These are phyloP conservation scores for Xerophyta viscosa DNA, from an alignment of 106 monocot genomes.

Conservation along the genomic window DNA sequence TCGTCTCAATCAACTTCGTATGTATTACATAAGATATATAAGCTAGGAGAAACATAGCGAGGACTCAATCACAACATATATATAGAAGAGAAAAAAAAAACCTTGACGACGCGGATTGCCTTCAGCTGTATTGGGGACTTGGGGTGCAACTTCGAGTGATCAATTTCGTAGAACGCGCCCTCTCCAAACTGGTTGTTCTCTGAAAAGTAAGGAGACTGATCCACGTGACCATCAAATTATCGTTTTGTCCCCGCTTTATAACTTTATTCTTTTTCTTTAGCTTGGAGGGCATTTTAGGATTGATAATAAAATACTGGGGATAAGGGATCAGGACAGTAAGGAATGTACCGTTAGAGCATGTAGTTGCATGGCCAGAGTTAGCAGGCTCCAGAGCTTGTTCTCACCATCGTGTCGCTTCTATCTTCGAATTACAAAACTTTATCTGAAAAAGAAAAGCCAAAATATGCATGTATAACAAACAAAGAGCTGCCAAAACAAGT, in stretches of 20 bases:
- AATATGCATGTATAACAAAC: not conserved
- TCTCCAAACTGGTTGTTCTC: constrained; percentile 12
- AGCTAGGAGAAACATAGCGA: not conserved
- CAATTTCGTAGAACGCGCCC: constrained; percentile 74
- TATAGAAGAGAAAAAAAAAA: not conserved
- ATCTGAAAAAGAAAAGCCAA: constrained; percentile 8
- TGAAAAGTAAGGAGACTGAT: not conserved
- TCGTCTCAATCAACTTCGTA: constrained; percentile 50
- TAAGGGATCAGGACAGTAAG: not conserved
- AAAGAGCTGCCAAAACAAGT: not conserved
- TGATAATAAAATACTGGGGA: constrained; percentile 1
- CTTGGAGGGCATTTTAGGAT: constrained; percentile 3
- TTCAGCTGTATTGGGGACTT: constrained; percentile 84
- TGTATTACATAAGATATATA: not conserved
- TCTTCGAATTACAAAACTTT: constrained; percentile 50
- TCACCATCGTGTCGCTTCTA: constrained; percentile 16
- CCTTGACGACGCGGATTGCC: constrained; percentile 63
- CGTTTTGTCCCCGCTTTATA: not conserved
- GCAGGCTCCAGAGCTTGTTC: constrained; percentile 21
- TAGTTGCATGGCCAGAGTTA: constrained; percentile 8
- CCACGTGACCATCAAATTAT: not conserved
- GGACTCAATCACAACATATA: not conserved
- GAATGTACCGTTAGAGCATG: constrained; percentile 12
- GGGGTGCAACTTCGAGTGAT: constrained; percentile 65
- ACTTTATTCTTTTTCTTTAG: not conserved